phyloP scores from a whole-genome alignment of 1,284 basidiomycete species.

The Boletellus dicymbophilus region DNA sequence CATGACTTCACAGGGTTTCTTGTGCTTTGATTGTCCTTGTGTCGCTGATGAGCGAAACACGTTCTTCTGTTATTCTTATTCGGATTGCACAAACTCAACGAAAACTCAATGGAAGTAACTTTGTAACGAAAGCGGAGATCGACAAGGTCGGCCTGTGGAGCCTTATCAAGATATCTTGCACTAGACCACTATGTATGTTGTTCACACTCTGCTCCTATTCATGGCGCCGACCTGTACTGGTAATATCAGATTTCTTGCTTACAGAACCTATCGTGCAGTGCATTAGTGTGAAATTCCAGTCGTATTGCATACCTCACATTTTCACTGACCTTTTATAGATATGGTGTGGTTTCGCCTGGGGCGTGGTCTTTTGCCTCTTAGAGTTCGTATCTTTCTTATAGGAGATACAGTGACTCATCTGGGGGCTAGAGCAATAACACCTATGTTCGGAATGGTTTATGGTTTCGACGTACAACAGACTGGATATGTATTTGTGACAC shows the following conservation, averaged over 20 bases:
- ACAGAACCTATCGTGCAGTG: conserved; percentile 79
- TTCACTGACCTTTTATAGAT: conserved; percentile 40
- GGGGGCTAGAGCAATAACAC: conserved; percentile 53
- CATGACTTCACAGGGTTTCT: conserved; percentile 39
- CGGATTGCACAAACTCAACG: conserved; percentile 59
- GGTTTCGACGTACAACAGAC: conserved; percentile 64
- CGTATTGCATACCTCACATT: not conserved
- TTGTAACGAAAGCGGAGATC: conserved; percentile 66
- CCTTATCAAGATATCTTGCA: conserved; percentile 67
- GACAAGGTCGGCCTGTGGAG: conserved; percentile 55
- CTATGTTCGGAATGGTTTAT: conserved; percentile 63
- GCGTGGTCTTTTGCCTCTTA: conserved; percentile 70
- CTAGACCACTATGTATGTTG: conserved; percentile 63
- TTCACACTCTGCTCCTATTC: conserved; percentile 3
- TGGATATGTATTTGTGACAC: conserved; percentile 61
- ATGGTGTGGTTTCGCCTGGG: conserved; percentile 81
- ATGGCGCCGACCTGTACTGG: not conserved
- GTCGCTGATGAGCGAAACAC: conserved; percentile 60
- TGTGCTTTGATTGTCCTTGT: conserved; percentile 45
- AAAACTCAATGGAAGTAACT: conserved; percentile 60
- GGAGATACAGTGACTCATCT: too few species aligned
- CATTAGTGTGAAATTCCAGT: conserved; percentile 56
- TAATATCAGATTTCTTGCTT: conserved; percentile 52
- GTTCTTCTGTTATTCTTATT: conserved; percentile 62
- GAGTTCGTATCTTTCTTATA: conserved; percentile 44